A percentile compares a stretch with the other conserved stretches of the same genome.
phyloP scores from a whole-genome alignment of 257 asterid genomes.

The Nicotiana otophora region DNA sequence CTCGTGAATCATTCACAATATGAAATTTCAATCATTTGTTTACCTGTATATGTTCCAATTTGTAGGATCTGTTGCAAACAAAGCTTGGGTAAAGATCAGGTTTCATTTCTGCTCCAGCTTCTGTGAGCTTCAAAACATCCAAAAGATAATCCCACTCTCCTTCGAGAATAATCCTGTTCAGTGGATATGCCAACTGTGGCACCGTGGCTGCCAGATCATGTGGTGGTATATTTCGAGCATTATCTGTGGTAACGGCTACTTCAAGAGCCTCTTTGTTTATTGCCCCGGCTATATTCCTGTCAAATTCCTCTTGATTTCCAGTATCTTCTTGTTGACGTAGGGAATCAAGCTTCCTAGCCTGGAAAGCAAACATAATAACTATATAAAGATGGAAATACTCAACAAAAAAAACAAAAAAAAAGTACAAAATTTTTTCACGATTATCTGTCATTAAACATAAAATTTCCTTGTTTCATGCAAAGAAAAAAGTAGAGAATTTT shows the following conservation, averaged over 20 bases:
- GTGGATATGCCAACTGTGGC: conserved; percentile 67
- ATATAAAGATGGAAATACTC: neutral
- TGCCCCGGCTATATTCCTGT: conserved; percentile 32
- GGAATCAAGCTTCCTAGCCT: conserved; percentile 44
- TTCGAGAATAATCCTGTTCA: conserved; percentile 59
- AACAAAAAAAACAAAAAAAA: no score
- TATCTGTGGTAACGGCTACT: conserved; percentile 18
- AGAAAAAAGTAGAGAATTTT: neutral
- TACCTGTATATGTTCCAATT: conserved; percentile 48
- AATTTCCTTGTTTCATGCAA: neutral
- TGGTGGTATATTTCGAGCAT: conserved; percentile 59
- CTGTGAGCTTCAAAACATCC: conserved; percentile 43
- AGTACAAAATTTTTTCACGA: neutral
- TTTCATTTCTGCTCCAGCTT: conserved; percentile 29
- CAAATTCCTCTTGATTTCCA: conserved; percentile 31
- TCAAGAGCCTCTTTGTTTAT: conserved; percentile 53
- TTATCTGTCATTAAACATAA: neutral
- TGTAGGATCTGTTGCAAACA: conserved; percentile 57
- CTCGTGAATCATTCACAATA: neutral
- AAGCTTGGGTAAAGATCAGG: conserved; percentile 61
- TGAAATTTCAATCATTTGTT: conserved; percentile 1
- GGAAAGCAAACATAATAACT: conserved; percentile 11
- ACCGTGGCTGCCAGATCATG: conserved; percentile 56
- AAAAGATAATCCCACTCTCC: conserved; percentile 85
- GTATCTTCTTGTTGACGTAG: conserved; percentile 42